Percentiles rank a stretch among this genome's conserved stretches.
Conservation (phyloP, 352 stramenopile species). For the Globisporangium radiosum region DNA sequence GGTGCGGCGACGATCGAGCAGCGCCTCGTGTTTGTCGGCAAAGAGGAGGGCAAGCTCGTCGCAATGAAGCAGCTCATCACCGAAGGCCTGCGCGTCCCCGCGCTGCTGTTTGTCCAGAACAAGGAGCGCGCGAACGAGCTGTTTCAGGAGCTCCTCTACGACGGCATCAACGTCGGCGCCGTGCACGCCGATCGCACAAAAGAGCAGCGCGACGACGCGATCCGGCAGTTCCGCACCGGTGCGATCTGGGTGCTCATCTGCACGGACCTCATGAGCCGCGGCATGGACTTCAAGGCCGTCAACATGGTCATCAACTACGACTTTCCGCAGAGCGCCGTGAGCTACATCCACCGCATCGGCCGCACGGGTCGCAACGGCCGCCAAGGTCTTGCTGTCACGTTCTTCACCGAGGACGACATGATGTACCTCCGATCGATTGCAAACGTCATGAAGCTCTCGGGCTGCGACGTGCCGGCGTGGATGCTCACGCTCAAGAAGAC, state of each 20-base stretch:
- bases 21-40: constrained; percentile 97
- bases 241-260: constrained; percentile 98
- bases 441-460: constrained; percentile 98
- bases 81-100: constrained; percentile 92
- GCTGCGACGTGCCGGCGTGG: constrained; percentile 96
- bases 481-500: constrained; percentile 96
- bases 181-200: constrained; percentile 95
- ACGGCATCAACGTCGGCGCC: constrained; percentile 96
- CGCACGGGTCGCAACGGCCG: constrained; percentile 91
- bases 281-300: constrained; percentile 99
- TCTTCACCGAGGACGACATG: constrained; percentile 97
- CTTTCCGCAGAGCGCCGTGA: constrained; percentile 91
- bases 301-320: constrained; percentile 99
- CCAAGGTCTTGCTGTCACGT: constrained; percentile 93
- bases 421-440: constrained; percentile 93
- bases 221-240: constrained; percentile 95
- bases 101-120: constrained; percentile 98
- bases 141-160: constrained; percentile 97
- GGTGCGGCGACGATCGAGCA: constrained; percentile 89
- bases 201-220: constrained; percentile 90
- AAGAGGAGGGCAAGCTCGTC: constrained; percentile 98
- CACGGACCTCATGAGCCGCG: constrained; percentile 98
- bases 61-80: constrained; percentile 91
- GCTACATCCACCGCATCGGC: constrained; percentile 98
- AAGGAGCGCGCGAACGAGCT: constrained; percentile 97